Evolutionary conservation across 1,284 basidiomycete species (phyloP).

Genomic region (Fomitopsis palustris): DNA sequence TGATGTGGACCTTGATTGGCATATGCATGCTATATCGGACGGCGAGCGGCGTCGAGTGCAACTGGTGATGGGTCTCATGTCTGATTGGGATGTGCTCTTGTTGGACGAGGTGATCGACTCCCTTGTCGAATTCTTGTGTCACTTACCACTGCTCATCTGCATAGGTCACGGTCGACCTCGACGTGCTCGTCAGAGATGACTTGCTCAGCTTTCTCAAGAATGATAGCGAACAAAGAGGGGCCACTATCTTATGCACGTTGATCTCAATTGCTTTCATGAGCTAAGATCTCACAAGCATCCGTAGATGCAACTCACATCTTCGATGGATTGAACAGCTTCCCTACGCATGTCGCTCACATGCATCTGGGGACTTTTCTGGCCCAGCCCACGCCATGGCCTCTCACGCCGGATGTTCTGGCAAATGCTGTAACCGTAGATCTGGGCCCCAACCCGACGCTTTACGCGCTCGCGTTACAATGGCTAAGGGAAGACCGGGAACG

Average conservation of each 20-base stretch:
- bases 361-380: conserved; percentile 74
- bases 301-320: conserved; percentile 95
- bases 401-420: conserved; percentile 19
- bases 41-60: conserved; percentile 94
- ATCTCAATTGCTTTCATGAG: not conserved
- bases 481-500: conserved; percentile 77
- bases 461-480: conserved; percentile 80
- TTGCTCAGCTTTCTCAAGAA: conserved; percentile 84
- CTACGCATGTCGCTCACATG: conserved; percentile 89
- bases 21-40: conserved; percentile 91
- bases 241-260: conserved; percentile 85
- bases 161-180: conserved; percentile 96
- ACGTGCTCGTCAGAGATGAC: conserved; percentile 92
- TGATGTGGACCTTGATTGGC: conserved; percentile 93
- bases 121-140: not conserved
- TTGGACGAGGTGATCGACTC: conserved; percentile 76
- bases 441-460: conserved; percentile 46
- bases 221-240: conserved; percentile 79
- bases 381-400: conserved; percentile 68
- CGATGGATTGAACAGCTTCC: conserved; percentile 84
- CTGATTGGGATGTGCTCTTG: conserved; percentile 89
- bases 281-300: not conserved
- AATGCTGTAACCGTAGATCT: conserved; percentile 13
- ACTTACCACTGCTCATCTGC: not conserved
- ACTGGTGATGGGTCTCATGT: conserved; percentile 96